A percentile compares a stretch with the other conserved stretches of the same genome.
Conservation (phyloP, 1,139 yeast species). For the Magnusiomyces ingens region DNA sequence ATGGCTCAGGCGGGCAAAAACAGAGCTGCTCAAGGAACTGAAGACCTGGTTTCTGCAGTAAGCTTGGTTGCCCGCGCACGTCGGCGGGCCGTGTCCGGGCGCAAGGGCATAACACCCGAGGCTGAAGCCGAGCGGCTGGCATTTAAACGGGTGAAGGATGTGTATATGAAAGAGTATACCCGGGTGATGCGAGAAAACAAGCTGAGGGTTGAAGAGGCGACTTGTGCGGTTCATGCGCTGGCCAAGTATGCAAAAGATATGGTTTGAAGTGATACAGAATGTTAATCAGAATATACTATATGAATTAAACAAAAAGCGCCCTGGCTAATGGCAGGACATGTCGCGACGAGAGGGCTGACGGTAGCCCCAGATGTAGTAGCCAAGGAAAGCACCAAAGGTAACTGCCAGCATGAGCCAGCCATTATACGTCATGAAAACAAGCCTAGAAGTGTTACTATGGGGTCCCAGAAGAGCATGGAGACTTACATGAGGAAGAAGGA, state of each 20-base stretch:
- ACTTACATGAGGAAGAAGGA: conserved; percentile 62
- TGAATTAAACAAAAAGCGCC: not conserved
- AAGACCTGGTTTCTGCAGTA: too few species aligned
- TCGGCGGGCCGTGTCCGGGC: too few species aligned
- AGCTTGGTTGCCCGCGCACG: too few species aligned
- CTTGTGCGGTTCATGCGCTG: not conserved
- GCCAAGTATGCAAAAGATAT: not conserved
- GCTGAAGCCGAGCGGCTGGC: too few species aligned
- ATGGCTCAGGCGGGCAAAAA: too few species aligned
- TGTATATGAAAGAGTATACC: not conserved
- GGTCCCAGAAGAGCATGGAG: not conserved
- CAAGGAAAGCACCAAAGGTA: conserved; percentile 59
- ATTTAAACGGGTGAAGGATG: not conserved
- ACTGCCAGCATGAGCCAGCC: conserved; percentile 78
- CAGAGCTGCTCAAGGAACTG: too few species aligned
- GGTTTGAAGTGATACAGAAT: too few species aligned
- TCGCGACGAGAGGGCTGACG: conserved; percentile 31
- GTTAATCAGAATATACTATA: too few species aligned
- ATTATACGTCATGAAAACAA: conserved; percentile 77
- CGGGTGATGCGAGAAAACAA: not conserved
- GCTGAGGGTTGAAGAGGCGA: not conserved
- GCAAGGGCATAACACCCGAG: too few species aligned
- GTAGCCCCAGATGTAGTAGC: conserved; percentile 56
- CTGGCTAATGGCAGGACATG: conserved; percentile 46
- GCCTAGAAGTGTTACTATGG: conserved; percentile 21